phyloP scores from a whole-genome alignment of 1,139 yeast genomes.

The Hansenula lynferdii region DNA sequence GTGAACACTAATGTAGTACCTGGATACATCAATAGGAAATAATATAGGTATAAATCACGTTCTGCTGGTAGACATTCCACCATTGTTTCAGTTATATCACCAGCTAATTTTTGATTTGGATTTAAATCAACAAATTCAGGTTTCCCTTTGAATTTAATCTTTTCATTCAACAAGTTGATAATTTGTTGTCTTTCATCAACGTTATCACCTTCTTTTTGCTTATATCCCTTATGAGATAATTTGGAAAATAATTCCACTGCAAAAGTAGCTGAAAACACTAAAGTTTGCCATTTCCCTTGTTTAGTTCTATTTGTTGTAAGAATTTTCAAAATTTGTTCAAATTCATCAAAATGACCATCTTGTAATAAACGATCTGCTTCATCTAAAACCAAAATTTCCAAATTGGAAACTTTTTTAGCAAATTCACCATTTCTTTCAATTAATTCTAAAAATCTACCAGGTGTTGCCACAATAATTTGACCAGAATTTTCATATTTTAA shows the following conservation, averaged over 20 bases:
- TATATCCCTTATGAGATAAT: slow-evolving; percentile 40
- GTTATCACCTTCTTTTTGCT: slow-evolving; percentile 31
- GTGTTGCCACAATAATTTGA: slow-evolving; percentile 81
- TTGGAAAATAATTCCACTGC: slow-evolving; percentile 78
- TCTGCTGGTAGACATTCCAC: slow-evolving; percentile 91
- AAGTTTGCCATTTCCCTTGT: slow-evolving; percentile 71
- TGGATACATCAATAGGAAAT: slow-evolving; percentile 80
- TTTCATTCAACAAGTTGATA: slow-evolving; percentile 48
- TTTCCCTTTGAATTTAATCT: slow-evolving; percentile 54
- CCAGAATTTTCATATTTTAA: slow-evolving; percentile 67
- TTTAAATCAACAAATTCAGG: slow-evolving; percentile 78
- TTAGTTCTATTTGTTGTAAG: slow-evolving; percentile 28
- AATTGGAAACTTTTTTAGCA: slow-evolving; percentile 50
- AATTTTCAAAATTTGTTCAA: slow-evolving; percentile 74
- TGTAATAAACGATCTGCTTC: slow-evolving; percentile 97
- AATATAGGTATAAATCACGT: slow-evolving; percentile 86
- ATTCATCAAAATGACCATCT: slow-evolving; percentile 94
- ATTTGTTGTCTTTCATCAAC: slow-evolving; percentile 52
- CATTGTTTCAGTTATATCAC: slow-evolving; percentile 75
- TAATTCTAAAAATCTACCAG: slow-evolving; percentile 88
- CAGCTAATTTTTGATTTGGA: slow-evolving; percentile 78
- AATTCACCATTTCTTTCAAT: slow-evolving; percentile 57
- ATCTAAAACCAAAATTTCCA: slow-evolving; percentile 77
- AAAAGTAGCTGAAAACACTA: slow-evolving; percentile 94
- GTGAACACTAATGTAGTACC: slow-evolving; percentile 91